phyloP scores from a whole-genome alignment of 768 basidiomycete genomes.

The Russula olivacea region DNA sequence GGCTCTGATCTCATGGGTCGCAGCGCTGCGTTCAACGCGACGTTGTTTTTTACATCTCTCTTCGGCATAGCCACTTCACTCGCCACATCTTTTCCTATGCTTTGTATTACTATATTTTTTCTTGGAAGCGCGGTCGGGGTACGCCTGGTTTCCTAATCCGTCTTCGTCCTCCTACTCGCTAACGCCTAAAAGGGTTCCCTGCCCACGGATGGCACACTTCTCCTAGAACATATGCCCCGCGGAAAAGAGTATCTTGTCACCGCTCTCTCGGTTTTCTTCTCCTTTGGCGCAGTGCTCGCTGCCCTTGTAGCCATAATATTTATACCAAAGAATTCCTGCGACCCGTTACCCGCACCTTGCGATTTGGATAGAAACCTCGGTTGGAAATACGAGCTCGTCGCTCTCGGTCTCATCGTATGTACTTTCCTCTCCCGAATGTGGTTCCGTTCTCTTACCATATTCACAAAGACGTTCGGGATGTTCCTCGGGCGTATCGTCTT shows the following conservation, averaged over 20 bases:
- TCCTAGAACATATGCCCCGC: slow-evolving; percentile 88
- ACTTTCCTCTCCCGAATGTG: background rate
- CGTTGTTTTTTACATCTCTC: slow-evolving; percentile 81
- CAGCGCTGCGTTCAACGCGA: slow-evolving; percentile 85
- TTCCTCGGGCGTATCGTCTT: slow-evolving; percentile 81
- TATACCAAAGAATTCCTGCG: slow-evolving; percentile 71
- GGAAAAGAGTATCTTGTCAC: slow-evolving; percentile 91
- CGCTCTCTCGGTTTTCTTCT: slow-evolving; percentile 92
- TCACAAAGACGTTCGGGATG: slow-evolving; percentile 78
- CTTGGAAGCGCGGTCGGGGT: slow-evolving; percentile 93
- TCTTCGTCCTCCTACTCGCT: background rate
- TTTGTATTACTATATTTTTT: slow-evolving; percentile 78
- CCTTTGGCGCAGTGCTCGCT: slow-evolving; percentile 81
- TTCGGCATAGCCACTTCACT: slow-evolving; percentile 83
- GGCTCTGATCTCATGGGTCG: slow-evolving; percentile 88
- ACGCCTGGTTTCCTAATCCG: slow-evolving; percentile 24
- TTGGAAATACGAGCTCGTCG: slow-evolving; percentile 80
- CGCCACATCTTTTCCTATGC: slow-evolving; percentile 54
- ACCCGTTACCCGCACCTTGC: slow-evolving; percentile 45
- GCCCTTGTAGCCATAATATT: slow-evolving; percentile 75
- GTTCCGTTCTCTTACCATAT: background rate
- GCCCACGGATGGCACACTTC: slow-evolving; percentile 93
- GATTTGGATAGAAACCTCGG: slow-evolving; percentile 73
- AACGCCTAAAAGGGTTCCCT: slow-evolving; percentile 64
- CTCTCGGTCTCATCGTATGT: slow-evolving; percentile 78